Conservation (phyloP, 78 protist species). For the Tieghemostelium lacteum region DNA sequence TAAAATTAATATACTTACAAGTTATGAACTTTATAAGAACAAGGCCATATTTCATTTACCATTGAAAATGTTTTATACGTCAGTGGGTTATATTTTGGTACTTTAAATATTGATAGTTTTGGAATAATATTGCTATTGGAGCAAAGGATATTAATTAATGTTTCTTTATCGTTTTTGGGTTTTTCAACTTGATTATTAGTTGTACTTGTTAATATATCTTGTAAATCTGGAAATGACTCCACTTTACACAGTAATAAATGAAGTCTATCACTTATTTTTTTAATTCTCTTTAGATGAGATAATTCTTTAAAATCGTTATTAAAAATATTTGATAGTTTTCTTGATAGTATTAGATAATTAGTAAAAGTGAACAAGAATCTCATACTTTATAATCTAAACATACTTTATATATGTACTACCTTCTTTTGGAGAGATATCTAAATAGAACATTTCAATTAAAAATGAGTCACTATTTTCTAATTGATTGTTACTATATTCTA, state of each 20-base stretch:
- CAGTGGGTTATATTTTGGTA: constrained; percentile 47
- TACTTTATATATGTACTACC: constrained; percentile 41
- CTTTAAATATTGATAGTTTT: background rate
- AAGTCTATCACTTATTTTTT: background rate
- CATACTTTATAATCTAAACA: background rate
- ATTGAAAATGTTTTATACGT: constrained; percentile 16
- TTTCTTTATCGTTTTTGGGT: background rate
- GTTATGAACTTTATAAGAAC: constrained; percentile 24
- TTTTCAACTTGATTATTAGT: background rate
- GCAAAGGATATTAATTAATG: background rate
- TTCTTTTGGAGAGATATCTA: constrained; percentile 16
- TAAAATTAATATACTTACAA: constrained; percentile 10
- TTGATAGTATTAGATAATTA: background rate
- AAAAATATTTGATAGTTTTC: background rate
- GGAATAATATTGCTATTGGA: background rate
- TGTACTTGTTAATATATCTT: background rate
- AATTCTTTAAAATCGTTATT: background rate
- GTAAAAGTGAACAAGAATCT: background rate
- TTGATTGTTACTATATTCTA: too few relatives aligned
- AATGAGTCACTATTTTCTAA: background rate
- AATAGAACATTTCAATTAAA: background rate
- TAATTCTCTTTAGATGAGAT: constrained; percentile 58
- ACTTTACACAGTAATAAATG: constrained; percentile 15
- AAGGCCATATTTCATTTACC: constrained; percentile 62
- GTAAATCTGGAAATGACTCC: background rate